Evolutionary conservation across 75 land plant genomes (phyloP).

Genomic region (Isoetes taiwanensis): DNA sequence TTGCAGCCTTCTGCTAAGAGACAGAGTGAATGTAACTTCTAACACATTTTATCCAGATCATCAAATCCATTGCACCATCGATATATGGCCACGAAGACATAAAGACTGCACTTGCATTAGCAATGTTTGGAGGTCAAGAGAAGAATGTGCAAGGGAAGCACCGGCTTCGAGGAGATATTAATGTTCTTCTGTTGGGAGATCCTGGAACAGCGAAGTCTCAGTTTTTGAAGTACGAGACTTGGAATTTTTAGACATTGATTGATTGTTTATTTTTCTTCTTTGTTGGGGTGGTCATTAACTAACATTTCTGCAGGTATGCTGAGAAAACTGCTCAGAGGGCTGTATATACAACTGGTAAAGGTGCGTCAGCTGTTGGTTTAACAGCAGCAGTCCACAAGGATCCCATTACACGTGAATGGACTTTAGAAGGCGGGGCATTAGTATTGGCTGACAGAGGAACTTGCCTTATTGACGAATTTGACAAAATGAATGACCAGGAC

Average conservation of each 20-base stretch:
- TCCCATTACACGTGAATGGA: constrained; percentile 94
- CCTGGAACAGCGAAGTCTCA: constrained; percentile 99
- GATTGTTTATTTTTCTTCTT: no score
- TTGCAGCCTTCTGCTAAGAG: not conserved
- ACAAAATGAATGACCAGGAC: constrained; percentile 99
- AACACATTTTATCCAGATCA: constrained; percentile 36
- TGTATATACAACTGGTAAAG: constrained; percentile 97
- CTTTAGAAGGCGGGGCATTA: constrained; percentile 96
- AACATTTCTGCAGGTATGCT: constrained; percentile 73
- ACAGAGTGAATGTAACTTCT: not conserved
- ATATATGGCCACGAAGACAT: constrained; percentile 98
- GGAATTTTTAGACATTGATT: not conserved
- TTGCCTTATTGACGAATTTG: constrained; percentile 97
- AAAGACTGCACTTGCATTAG: constrained; percentile 87
- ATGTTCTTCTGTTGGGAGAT: constrained; percentile 89
- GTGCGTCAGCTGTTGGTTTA: constrained; percentile 97
- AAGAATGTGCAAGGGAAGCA: constrained; percentile 95
- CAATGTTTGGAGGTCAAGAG: constrained; percentile 99
- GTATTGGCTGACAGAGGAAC: constrained; percentile 91
- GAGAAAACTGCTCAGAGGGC: constrained; percentile 98
- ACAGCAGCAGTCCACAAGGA: constrained; percentile 99
- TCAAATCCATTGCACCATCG: constrained; percentile 96
- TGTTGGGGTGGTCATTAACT: no score
- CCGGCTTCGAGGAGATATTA: constrained; percentile 88
- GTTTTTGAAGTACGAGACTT: constrained; percentile 67